Conservation (phyloP, 2,329 filamentous ascomycete genomes). For the Alternaria sp. region DNA sequence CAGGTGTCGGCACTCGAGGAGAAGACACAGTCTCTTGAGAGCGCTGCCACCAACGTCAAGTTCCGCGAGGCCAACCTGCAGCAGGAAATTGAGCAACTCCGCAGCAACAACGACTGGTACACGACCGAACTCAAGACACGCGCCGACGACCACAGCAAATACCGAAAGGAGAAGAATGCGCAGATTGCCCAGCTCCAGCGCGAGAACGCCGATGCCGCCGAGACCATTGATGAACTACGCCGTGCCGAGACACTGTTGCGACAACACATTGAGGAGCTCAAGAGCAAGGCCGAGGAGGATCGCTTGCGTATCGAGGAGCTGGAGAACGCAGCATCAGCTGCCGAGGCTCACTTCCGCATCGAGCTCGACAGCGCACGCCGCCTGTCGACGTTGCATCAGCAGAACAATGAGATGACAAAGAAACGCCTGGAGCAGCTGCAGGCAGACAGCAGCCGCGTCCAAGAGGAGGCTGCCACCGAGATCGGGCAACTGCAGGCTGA, state of each 20-base stretch:
- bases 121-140: constrained; percentile 92
- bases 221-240: constrained; percentile 78
- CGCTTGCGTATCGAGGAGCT: constrained; percentile 83
- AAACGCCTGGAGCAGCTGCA: constrained; percentile 75
- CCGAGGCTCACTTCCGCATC: constrained; percentile 85
- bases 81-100: constrained; percentile 88
- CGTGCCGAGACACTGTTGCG: constrained; percentile 82
- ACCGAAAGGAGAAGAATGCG: constrained; percentile 92
- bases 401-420: constrained; percentile 76
- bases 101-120: constrained; percentile 92
- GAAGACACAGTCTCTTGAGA: constrained; percentile 80
- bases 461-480: constrained; percentile 71
- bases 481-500: constrained; percentile 60
- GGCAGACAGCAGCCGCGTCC: constrained; percentile 67
- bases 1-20: constrained; percentile 85
- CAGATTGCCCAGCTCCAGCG: constrained; percentile 89
- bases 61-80: constrained; percentile 90
- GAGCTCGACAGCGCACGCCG: constrained; percentile 84
- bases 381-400: constrained; percentile 81
- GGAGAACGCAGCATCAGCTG: constrained; percentile 80
- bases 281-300: constrained; percentile 85
- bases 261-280: constrained; percentile 81
- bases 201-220: constrained; percentile 82
- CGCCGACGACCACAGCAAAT: constrained; percentile 83
- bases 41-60: constrained; percentile 79